A percentile compares a stretch with the other conserved stretches of the same genome.
phyloP scores from a whole-genome alignment of 176 grass and related monocot genomes.

The Aegilops longissima region DNA sequence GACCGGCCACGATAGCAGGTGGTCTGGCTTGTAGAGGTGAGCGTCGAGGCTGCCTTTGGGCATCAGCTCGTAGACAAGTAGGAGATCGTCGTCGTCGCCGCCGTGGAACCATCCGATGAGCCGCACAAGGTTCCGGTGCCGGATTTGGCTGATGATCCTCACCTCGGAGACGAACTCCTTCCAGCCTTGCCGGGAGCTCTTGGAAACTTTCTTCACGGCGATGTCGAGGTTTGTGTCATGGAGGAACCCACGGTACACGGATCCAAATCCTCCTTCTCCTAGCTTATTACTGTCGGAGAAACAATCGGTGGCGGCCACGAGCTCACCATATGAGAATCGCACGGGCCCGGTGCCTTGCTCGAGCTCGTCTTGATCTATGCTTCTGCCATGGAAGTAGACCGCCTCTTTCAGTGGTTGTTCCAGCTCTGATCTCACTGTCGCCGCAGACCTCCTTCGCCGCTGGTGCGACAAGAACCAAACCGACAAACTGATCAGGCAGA shows the following conservation, averaged over 20 bases:
- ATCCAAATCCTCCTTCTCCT: constrained; percentile 1
- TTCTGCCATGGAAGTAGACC: not conserved
- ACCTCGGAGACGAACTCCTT: constrained; percentile 63
- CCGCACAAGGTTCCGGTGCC: constrained; percentile 51
- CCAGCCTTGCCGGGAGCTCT: constrained; percentile 35
- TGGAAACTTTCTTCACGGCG: not conserved
- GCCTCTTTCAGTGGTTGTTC: not conserved
- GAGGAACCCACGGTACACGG: constrained; percentile 4
- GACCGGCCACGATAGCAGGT: constrained; percentile 18
- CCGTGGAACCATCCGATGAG: constrained; percentile 54
- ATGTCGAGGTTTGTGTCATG: not conserved
- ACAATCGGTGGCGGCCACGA: not conserved
- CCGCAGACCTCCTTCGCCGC: not conserved
- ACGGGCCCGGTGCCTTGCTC: not conserved
- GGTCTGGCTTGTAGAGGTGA: constrained; percentile 32
- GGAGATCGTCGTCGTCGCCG: constrained; percentile 4
- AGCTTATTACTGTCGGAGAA: not conserved
- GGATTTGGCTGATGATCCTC: constrained; percentile 44
- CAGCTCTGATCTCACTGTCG: not conserved
- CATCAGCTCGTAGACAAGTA: not conserved
- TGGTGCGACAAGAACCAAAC: not conserved
- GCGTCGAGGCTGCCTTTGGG: constrained; percentile 58
- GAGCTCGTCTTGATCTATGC: not conserved
- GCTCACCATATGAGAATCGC: not conserved
- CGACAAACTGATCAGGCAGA: not conserved